Conservation (phyloP, 768 basidiomycete species). For the Boletellus ananas region DNA sequence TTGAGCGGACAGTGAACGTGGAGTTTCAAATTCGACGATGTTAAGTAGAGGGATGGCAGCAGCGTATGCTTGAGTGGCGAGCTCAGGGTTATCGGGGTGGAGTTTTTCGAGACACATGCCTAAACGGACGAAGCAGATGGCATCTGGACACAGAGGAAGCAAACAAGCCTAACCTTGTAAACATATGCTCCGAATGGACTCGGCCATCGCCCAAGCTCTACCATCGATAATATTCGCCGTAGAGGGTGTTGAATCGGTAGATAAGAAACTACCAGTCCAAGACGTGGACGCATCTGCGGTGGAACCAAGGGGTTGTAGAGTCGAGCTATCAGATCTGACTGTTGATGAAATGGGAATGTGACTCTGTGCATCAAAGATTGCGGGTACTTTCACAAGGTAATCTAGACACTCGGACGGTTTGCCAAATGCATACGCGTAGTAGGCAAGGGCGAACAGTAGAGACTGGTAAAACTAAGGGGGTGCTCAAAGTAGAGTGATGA, state of each 20-base stretch:
- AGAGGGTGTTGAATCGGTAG: constrained; percentile 38
- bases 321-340: constrained; percentile 38
- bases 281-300: constrained; percentile 43
- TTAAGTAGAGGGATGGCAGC: constrained; percentile 53
- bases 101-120: constrained; percentile 76
- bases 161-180: constrained; percentile 56
- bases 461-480: constrained; percentile 42
- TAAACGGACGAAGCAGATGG: constrained; percentile 24
- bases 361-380: constrained; percentile 50
- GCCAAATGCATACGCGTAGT: constrained; percentile 76
- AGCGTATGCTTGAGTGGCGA: constrained; percentile 57
- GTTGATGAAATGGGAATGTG: constrained; percentile 47
- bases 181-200: constrained; percentile 73
- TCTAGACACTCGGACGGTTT: constrained; percentile 59
- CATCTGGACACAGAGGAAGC: not conserved
- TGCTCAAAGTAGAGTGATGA: not conserved
- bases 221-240: constrained; percentile 62
- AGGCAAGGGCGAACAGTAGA: constrained; percentile 64
- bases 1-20: constrained; percentile 27
- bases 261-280: constrained; percentile 47
- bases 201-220: constrained; percentile 66
- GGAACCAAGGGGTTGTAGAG: constrained; percentile 35
- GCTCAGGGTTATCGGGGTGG: constrained; percentile 41
- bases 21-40: constrained; percentile 45
- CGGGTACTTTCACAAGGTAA: constrained; percentile 52